A percentile compares a stretch with the other conserved stretches of the same genome.
Conservation (phyloP, 2,329 filamentous ascomycete genomes). For the Alternaria sp. region DNA sequence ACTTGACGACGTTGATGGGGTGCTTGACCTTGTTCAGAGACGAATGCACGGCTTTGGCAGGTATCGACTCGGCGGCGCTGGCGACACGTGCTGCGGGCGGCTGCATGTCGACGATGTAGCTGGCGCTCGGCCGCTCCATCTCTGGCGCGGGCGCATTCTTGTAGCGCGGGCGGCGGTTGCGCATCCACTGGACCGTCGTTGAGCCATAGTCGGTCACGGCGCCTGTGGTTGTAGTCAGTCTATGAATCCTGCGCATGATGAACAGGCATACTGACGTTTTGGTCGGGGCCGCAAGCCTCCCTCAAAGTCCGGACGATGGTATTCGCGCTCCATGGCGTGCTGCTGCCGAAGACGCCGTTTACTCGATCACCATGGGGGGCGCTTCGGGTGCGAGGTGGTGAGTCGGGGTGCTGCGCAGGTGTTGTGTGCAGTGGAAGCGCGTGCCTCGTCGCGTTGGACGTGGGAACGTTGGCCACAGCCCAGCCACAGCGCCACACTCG, state of each 20-base stretch:
- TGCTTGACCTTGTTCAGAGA: conserved; percentile 98
- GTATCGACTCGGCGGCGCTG: conserved; percentile 83
- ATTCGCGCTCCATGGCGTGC: conserved; percentile 46
- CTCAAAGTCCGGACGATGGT: conserved; percentile 44
- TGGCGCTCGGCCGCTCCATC: conserved; percentile 81
- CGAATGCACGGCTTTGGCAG: conserved; percentile 95
- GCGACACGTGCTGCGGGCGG: conserved; percentile 79
- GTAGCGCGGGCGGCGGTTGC: conserved; percentile 77
- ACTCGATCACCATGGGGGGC: conserved; percentile 11
- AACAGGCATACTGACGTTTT: conserved; percentile 39
- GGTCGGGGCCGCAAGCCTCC: conserved; percentile 43
- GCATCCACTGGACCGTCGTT: conserved; percentile 90
- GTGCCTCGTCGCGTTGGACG: conserved; percentile 12
- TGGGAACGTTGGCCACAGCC: background rate
- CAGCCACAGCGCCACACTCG: conserved; percentile 15
- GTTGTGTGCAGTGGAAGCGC: conserved; percentile 7
- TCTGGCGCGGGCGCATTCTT: conserved; percentile 75
- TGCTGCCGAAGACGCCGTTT: conserved; percentile 2
- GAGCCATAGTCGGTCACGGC: conserved; percentile 93
- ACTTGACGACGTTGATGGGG: conserved; percentile 93
- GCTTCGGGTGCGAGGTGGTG: background rate
- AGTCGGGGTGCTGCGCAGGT: conserved; percentile 5
- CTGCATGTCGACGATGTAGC: conserved; percentile 91
- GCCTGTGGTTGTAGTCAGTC: conserved; percentile 59
- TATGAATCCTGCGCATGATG: conserved; percentile 1